Base-by-base conservation (phyloP, 345 rosid species). In the Isatis tinctoria region DNA sequence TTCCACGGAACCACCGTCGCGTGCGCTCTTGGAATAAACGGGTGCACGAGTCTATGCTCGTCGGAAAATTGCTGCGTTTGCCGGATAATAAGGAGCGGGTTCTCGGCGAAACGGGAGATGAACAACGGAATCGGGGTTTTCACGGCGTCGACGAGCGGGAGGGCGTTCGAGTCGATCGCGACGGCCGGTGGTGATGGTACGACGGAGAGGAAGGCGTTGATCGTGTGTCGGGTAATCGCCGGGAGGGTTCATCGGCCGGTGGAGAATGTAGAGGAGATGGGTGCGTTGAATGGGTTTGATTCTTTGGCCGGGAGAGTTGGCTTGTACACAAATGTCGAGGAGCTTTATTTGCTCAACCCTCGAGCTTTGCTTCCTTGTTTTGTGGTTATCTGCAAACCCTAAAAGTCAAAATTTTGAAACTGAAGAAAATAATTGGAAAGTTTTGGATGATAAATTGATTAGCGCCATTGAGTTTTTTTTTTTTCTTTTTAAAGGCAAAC, bases 161-260 rank as follows among this genome's bases (percentile, higher is more conserved):
- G 97, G 39, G 98, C 98, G 13, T 91, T 83, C 12, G 95, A 91
- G 60, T 83, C 87, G 0, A 88, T 85, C 14, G 80, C 74, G 65
- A 22, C 79, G 16, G 59, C 65, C 2, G 88, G 76, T 49, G 85
- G 82, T n/a, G 87, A 84, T 35, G 14, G 30, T 18, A 13, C 5
- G 65, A 83, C 81, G 22, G 65, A 67, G 40, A 85, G 97, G 80
- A 94, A 91, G 85, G 98, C 90, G 45, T 77, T 94, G 87, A 84
- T 94, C 22, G 98, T 94, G 51, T 94, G 98, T 80, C 77, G 98
- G 53, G 98, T 94, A 5, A 90, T 94, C 56, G 98, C 98, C 8
- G 98, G 98, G 39, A 88, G 98, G 63, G 97, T 94, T 67, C 98
- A 94, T 72, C 80, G 90, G 81, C 98, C 97, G n/a, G 67, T 94